These are phyloP conservation scores for Platanthera guangdongensis DNA, from an alignment of 106 monocot species.

Conservation along the genomic window DNA sequence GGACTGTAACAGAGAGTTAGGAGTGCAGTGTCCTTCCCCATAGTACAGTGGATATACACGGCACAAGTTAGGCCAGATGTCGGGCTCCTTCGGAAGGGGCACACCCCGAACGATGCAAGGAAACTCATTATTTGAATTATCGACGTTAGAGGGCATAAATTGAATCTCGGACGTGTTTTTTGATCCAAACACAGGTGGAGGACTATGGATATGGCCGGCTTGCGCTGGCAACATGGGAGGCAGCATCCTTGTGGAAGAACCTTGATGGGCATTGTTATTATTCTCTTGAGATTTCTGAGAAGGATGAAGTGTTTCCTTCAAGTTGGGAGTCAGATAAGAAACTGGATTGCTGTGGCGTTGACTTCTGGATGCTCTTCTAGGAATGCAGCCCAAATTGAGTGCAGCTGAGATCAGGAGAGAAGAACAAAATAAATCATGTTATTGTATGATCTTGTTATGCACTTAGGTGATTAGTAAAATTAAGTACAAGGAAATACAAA, in stretches of 20 bases:
- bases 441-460: not conserved
- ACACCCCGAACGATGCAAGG: not conserved
- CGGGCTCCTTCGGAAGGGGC: not conserved
- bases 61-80: conserved; percentile 15
- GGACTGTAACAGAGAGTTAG: not conserved
- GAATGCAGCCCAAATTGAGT: conserved; percentile 73
- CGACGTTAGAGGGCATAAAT: not conserved
- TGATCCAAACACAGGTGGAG: conserved; percentile 7
- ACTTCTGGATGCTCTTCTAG: conserved; percentile 75
- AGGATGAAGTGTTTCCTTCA: not conserved
- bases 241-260: conserved; percentile 9
- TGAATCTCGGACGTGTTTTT: conserved; percentile 11
- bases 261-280: conserved; percentile 1
- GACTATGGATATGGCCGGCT: not conserved
- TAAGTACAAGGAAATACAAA: not conserved
- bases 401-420: conserved; percentile 38
- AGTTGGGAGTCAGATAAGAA: conserved; percentile 45
- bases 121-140: not conserved
- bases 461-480: not conserved
- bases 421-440: not conserved
- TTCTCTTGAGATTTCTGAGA: conserved; percentile 13
- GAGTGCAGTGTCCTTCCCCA: conserved; percentile 1
- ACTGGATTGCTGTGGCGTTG: conserved; percentile 67
- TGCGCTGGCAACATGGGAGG: conserved; percentile 3
- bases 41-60: conserved; percentile 42